Evolutionary conservation across 2,329 filamentous ascomycete species (phyloP), one percentile per base, ranked within the genome.

Genomic region (Colletotrichum phormii): DNA sequence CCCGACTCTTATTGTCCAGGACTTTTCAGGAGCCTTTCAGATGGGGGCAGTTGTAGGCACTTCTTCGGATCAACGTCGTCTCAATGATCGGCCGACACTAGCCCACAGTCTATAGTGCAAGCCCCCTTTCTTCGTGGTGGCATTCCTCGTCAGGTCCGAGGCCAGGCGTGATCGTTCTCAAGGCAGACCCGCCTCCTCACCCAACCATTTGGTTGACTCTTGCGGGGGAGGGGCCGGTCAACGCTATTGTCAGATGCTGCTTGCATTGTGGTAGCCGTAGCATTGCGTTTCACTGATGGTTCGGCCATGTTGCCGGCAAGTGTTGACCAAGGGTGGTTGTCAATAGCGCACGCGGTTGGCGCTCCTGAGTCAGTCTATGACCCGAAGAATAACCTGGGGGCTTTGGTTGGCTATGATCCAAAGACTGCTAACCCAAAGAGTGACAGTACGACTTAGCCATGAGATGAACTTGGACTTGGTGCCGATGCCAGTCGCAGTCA

Each of bases 11-110:
- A 68, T 72, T 69, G 31, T 64, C 53, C 33, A 26, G 18, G n/a
- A 54, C 18, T 11, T 15, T 53, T 64, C 15, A 29, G 31, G 18
- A 46, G 37, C 37, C 18, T 24, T 58, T 18, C 59, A 26, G 6
- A 54, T 42, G 1, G 33, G 59, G 69, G 64, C 1, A 59, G 4
- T 58, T 33, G 26, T 46, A 69, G 69, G 69, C 69, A 68, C 69
- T 68, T 72, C 69, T 26, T 72, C 69, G 64, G 69, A 31, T 54
- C 53, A 68, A 68, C 35, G 7, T 72, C 69, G 64, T 59, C 31
- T 31, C 15, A 53, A 57, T 33, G 57, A 71, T 71, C 29, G 51
- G 24, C 69, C 69, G 69, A 62, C 15, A 22, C 22, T 18, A 53
- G 29, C 15, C 64, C 18, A 46, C 29, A 42, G 22, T 59, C 64